phyloP scores from a whole-genome alignment of 2,329 filamentous ascomycete species.

The Fusarium sp. region DNA sequence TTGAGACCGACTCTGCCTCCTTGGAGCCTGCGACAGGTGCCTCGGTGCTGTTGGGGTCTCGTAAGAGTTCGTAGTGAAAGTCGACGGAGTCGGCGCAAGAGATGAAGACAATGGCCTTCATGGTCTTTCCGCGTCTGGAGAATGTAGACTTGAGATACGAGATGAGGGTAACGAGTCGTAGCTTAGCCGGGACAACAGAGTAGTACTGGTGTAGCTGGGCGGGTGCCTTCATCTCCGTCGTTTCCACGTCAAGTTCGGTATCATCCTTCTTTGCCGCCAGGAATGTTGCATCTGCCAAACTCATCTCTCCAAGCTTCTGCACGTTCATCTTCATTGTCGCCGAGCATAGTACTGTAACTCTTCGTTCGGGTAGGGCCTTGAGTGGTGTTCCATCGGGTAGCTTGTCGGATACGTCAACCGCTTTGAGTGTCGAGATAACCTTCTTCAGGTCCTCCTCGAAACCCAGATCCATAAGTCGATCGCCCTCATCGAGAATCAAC shows the following conservation, averaged over 20 bases:
- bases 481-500: conserved; percentile 95
- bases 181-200: conserved; percentile 86
- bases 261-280: conserved; percentile 74
- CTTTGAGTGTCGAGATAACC: conserved; percentile 83
- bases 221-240: conserved; percentile 79
- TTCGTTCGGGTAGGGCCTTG: conserved; percentile 76
- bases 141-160: conserved; percentile 89
- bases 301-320: conserved; percentile 92
- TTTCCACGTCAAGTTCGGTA: conserved; percentile 57
- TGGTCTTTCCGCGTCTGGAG: conserved; percentile 86
- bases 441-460: conserved; percentile 94
- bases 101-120: conserved; percentile 97
- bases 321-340: conserved; percentile 99
- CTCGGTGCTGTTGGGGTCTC: conserved; percentile 50
- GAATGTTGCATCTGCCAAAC: conserved; percentile 90
- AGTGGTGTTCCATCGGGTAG: conserved; percentile 68
- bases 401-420: conserved; percentile 68
- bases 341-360: conserved; percentile 91
- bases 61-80: conserved; percentile 91
- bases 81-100: conserved; percentile 97
- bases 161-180: conserved; percentile 88
- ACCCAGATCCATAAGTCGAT: conserved; percentile 97
- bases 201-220: conserved; percentile 95
- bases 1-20: conserved; percentile 55
- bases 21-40: conserved; percentile 45